phyloP scores from a whole-genome alignment of 805 yeast genomes.

The Hanseniaspora mollemarum region DNA sequence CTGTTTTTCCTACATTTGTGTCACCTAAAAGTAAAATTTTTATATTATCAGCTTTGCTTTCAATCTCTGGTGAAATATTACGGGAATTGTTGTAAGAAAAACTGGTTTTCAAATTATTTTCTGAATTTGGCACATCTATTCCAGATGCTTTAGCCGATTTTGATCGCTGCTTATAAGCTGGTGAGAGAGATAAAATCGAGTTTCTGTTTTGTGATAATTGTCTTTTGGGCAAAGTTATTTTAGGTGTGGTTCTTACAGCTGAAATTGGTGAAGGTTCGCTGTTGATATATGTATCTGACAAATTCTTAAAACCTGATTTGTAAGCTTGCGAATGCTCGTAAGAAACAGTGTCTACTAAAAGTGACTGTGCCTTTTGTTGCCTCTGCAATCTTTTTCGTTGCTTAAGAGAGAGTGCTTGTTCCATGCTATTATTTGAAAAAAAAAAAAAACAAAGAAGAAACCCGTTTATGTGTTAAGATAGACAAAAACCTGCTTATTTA shows the following conservation, averaged over 20 bases:
- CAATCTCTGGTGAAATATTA: conserved; percentile 9
- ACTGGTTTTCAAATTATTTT: background rate
- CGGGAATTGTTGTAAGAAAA: background rate
- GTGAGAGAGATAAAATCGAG: conserved; percentile 4
- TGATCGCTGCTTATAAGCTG: conserved; percentile 10
- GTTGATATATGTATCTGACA: background rate
- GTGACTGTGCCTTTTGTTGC: conserved; percentile 9
- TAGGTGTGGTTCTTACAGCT: background rate
- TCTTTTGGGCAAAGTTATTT: conserved; percentile 6
- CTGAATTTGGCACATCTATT: background rate
- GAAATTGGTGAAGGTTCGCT: background rate
- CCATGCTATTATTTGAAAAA: background rate
- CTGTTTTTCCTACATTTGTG: conserved; percentile 41
- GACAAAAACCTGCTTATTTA: too few species aligned
- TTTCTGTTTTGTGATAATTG: conserved; percentile 14
- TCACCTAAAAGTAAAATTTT: conserved; percentile 36
- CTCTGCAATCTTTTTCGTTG: conserved; percentile 3
- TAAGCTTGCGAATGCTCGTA: conserved; percentile 13
- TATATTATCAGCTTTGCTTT: conserved; percentile 20
- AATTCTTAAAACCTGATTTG: background rate
- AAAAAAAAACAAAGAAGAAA: too few species aligned
- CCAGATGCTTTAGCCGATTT: conserved; percentile 6
- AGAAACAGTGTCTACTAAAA: conserved; percentile 6
- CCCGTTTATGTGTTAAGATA: too few species aligned
- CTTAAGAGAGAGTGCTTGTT: background rate